These are phyloP conservation scores for Phytophthora megakarya DNA, from an alignment of 352 stramenopile genomes.

Conservation along the genomic window DNA sequence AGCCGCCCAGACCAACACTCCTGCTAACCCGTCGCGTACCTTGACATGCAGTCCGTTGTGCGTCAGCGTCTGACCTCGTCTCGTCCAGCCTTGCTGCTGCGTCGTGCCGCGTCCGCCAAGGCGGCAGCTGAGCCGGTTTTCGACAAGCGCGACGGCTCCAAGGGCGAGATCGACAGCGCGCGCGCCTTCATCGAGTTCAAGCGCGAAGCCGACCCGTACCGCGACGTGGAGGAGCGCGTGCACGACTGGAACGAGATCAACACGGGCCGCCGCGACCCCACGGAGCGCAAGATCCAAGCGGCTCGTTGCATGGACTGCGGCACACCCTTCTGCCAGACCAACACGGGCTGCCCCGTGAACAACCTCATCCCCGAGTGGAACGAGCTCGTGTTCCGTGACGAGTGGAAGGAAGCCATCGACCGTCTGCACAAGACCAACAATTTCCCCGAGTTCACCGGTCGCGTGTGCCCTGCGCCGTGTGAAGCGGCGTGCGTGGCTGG, in stretches of 20 bases:
- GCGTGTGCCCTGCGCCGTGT: slow-evolving; percentile 97
- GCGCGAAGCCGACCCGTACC: slow-evolving; percentile 92
- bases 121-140: slow-evolving; percentile 39
- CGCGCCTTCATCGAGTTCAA: slow-evolving; percentile 86
- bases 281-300: slow-evolving; percentile 93
- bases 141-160: slow-evolving; percentile 70
- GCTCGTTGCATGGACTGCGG: slow-evolving; percentile 99
- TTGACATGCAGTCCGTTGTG: slow-evolving; percentile 38
- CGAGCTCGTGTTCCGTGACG: slow-evolving; percentile 96
- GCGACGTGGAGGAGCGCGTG: slow-evolving; percentile 90
- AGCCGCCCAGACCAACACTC: slow-evolving; percentile 3
- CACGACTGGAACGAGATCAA: slow-evolving; percentile 99
- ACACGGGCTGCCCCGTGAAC: slow-evolving; percentile 97
- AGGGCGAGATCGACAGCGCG: slow-evolving; percentile 69
- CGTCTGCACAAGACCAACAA: slow-evolving; percentile 99
- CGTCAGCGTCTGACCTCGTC: slow-evolving; percentile 24
- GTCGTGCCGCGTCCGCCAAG: slow-evolving; percentile 32
- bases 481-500: slow-evolving; percentile 96
- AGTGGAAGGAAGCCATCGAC: slow-evolving; percentile 96
- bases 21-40: neutral
- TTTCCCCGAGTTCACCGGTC: slow-evolving; percentile 98
- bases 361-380: slow-evolving; percentile 99
- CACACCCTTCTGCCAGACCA: slow-evolving; percentile 98
- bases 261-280: slow-evolving; percentile 84
- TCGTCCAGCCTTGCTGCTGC: slow-evolving; percentile 12